Percentiles rank a stretch among this genome's conserved stretches.
Evolutionary conservation across 441 rosid species (phyloP).

Genomic region (California macrophylla): DNA sequence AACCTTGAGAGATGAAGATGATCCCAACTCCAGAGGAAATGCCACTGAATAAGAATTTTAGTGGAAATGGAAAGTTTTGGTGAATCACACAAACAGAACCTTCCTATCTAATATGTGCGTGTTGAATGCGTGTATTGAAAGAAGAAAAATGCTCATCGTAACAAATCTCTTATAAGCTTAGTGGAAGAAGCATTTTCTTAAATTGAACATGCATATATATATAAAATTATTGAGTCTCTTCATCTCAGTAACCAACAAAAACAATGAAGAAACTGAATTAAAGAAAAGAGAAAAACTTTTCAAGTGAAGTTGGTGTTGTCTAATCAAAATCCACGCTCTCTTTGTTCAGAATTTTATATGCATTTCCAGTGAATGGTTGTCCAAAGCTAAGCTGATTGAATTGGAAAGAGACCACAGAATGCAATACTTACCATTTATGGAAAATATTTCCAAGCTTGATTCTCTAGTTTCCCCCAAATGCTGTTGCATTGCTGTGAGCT

Average conservation of each 20-base stretch:
- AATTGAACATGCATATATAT: background rate
- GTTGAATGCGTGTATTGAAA: background rate
- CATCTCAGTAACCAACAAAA: background rate
- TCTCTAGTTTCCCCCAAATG: background rate
- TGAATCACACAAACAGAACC: background rate
- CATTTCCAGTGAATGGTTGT: conserved; percentile 12
- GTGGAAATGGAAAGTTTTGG: background rate
- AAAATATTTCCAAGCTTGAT: conserved; percentile 10
- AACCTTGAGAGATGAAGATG: background rate
- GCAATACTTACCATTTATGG: background rate
- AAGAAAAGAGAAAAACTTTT: background rate
- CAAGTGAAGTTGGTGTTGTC: conserved; percentile 15
- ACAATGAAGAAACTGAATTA: background rate
- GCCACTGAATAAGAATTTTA: background rate
- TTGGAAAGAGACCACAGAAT: background rate
- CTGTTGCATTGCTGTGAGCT: background rate
- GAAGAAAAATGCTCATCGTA: background rate
- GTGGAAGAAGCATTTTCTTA: conserved; percentile 18
- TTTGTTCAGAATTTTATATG: background rate
- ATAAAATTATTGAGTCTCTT: background rate
- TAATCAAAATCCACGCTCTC: conserved; percentile 10
- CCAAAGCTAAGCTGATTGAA: conserved; percentile 7
- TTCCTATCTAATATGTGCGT: background rate
- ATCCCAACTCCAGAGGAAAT: background rate
- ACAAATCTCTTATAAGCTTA: conserved; percentile 4